phyloP scores from a whole-genome alignment of 2,329 filamentous ascomycete genomes.

The Aspergillus costaricaensis region DNA sequence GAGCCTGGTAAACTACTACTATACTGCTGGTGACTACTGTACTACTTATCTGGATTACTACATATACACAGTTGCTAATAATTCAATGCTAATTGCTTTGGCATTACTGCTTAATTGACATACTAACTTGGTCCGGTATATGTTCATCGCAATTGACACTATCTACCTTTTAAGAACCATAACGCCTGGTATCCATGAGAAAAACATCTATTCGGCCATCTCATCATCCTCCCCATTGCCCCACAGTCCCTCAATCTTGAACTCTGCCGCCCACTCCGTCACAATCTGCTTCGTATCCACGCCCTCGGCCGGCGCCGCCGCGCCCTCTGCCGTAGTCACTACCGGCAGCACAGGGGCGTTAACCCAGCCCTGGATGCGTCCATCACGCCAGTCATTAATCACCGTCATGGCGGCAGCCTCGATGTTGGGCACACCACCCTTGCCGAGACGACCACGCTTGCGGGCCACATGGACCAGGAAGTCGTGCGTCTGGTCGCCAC shows the following conservation, averaged over 20 bases:
- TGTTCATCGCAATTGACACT: not conserved
- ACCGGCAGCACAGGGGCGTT: conserved; percentile 71
- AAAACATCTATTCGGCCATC: conserved; percentile 41
- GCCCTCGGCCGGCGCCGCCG: conserved; percentile 37
- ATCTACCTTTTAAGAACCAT: conserved; percentile 13
- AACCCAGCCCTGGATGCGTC: conserved; percentile 89
- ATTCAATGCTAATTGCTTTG: too few relatives aligned
- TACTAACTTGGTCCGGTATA: not conserved
- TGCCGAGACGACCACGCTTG: conserved; percentile 84
- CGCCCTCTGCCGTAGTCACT: conserved; percentile 42
- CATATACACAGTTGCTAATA: too few relatives aligned
- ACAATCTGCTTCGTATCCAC: conserved; percentile 83
- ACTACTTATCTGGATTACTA: too few relatives aligned
- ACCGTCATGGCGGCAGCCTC: conserved; percentile 86
- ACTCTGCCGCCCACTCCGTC: conserved; percentile 89
- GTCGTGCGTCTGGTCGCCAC: conserved; percentile 79
- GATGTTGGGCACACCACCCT: conserved; percentile 87
- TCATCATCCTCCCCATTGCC: conserved; percentile 60
- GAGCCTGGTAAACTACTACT: too few relatives aligned
- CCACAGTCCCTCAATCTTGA: conserved; percentile 92
- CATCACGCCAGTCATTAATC: conserved; percentile 95
- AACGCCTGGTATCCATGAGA: conserved; percentile 20
- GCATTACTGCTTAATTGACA: not conserved
- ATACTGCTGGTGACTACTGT: too few relatives aligned
- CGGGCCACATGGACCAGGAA: conserved; percentile 94